phyloP scores from a whole-genome alignment of 2,329 filamentous ascomycete genomes.

The Paecilomyces sp. region DNA sequence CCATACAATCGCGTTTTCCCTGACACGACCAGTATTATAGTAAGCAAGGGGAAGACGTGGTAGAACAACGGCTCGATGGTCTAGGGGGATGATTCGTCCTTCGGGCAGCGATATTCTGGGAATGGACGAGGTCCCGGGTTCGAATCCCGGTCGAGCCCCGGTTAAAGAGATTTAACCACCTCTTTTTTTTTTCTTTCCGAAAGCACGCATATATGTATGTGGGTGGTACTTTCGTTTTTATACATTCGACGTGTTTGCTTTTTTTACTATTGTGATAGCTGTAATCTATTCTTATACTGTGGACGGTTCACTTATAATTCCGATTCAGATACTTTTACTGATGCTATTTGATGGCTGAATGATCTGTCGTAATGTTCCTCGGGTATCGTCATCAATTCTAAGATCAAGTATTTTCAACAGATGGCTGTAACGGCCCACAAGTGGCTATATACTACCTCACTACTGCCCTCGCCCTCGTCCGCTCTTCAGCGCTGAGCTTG shows the following conservation, averaged over 20 bases:
- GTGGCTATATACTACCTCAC: constrained; percentile 30
- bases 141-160: neutral
- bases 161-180: neutral
- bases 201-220: too few relatives aligned
- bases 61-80: neutral
- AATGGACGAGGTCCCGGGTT: constrained; percentile 1
- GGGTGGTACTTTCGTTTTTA: neutral
- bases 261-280: too few relatives aligned
- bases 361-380: neutral
- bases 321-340: too few relatives aligned
- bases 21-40: too few relatives aligned
- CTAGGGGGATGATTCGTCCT: neutral
- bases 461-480: constrained; percentile 63
- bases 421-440: neutral
- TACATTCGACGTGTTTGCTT: too few relatives aligned
- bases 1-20: too few relatives aligned
- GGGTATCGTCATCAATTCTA: neutral
- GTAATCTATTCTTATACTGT: too few relatives aligned
- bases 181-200: neutral
- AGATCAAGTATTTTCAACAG: neutral
- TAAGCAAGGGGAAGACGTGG: too few relatives aligned
- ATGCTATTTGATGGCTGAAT: too few relatives aligned
- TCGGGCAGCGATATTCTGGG: constrained; percentile 1
- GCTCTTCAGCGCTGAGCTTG: constrained; percentile 66
- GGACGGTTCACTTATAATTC: too few relatives aligned